Percentiles rank a stretch among this genome's conserved stretches.
Evolutionary conservation across 441 rosid species (phyloP).

Genomic region (Monsonia emarginata): DNA sequence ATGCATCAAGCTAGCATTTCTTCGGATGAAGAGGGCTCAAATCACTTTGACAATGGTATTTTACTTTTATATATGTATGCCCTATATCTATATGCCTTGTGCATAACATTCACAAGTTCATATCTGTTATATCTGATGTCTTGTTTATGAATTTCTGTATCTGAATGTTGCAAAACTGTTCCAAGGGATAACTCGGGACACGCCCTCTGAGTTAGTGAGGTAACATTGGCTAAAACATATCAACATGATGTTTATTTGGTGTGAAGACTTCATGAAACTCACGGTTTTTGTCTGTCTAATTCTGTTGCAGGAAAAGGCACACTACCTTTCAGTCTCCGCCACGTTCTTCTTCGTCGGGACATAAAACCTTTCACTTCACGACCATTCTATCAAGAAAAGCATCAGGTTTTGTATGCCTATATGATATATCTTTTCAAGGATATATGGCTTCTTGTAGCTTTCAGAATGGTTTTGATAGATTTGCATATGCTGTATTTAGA

Average conservation of each 20-base stretch:
- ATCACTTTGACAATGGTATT: slow-evolving; percentile 36
- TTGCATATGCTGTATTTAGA: neutral
- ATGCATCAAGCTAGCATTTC: slow-evolving; percentile 21
- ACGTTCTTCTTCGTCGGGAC: slow-evolving; percentile 20
- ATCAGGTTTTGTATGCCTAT: slow-evolving; percentile 25
- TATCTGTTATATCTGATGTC: slow-evolving; percentile 1
- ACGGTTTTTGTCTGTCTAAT: neutral
- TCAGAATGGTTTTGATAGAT: neutral
- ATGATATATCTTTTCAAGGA: too few species aligned
- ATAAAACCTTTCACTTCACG: slow-evolving; percentile 30
- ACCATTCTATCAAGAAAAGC: slow-evolving; percentile 25
- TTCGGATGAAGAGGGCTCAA: slow-evolving; percentile 26
- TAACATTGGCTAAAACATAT: slow-evolving; percentile 13
- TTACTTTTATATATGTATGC: neutral
- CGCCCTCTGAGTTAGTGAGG: slow-evolving; percentile 29
- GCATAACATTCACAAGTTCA: too few species aligned
- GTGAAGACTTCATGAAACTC: neutral
- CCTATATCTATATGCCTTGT: neutral
- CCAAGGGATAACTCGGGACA: slow-evolving; percentile 31
- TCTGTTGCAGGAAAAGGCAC: slow-evolving; percentile 28
- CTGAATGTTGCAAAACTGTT: slow-evolving; percentile 34
- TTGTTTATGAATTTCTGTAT: slow-evolving; percentile 6
- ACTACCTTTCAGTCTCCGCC: slow-evolving; percentile 23
- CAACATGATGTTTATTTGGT: neutral
- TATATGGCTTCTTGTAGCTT: too few species aligned